Evolutionary conservation across 2,329 filamentous ascomycete species (phyloP).

Genomic region (Furcasterigmium furcatum): DNA sequence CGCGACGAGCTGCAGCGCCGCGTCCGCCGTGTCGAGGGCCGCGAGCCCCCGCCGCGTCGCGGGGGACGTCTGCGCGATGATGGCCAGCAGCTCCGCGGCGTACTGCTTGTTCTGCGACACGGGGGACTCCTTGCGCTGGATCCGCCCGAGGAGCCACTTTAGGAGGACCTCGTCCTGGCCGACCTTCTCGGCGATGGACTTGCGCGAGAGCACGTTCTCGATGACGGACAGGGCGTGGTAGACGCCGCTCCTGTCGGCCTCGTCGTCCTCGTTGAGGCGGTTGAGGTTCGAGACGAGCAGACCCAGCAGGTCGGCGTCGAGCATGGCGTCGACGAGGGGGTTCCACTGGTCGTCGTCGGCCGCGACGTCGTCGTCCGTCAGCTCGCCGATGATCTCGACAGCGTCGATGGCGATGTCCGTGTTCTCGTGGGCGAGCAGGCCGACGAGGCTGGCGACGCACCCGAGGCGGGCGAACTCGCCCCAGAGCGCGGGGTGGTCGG

Average conservation of each 20-base stretch:
- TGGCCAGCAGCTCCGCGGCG: constrained; percentile 84
- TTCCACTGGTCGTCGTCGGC: constrained; percentile 81
- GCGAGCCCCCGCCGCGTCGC: constrained; percentile 63
- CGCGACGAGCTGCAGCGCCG: constrained; percentile 77
- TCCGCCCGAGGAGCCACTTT: constrained; percentile 73
- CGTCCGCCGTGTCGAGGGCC: constrained; percentile 69
- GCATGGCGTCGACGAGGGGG: constrained; percentile 62
- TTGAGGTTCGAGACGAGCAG: constrained; percentile 75
- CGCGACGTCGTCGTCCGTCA: constrained; percentile 89
- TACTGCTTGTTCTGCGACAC: constrained; percentile 95
- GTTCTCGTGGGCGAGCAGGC: constrained; percentile 88
- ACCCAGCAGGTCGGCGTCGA: constrained; percentile 69
- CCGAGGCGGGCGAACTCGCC: constrained; percentile 74
- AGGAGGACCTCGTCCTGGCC: constrained; percentile 66
- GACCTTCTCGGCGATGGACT: constrained; percentile 66
- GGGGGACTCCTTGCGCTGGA: constrained; percentile 63
- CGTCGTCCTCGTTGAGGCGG: constrained; percentile 71
- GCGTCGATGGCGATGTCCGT: constrained; percentile 93
- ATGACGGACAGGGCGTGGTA: constrained; percentile 82
- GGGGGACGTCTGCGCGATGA: constrained; percentile 74
- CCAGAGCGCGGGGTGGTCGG: constrained; percentile 83
- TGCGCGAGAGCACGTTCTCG: constrained; percentile 79
- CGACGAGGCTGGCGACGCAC: constrained; percentile 70
- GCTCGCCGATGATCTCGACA: constrained; percentile 83
- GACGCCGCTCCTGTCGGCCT: constrained; percentile 75